phyloP scores from a whole-genome alignment of 2,329 filamentous ascomycete species.

The Aspergillus unguis region DNA sequence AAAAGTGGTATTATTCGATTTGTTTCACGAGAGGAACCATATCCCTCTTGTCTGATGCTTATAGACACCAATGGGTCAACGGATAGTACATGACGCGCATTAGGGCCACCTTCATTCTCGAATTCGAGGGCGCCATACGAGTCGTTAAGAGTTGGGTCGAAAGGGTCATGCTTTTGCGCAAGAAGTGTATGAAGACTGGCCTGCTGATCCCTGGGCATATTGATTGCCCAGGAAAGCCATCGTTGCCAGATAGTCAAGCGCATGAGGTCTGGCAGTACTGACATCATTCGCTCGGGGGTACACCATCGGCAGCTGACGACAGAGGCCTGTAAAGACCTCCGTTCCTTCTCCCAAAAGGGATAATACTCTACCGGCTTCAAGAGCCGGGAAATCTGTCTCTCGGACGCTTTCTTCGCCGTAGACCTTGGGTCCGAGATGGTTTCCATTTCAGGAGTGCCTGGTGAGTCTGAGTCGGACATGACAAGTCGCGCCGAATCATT shows the following conservation, averaged over 20 bases:
- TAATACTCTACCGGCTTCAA: slow-evolving; percentile 37
- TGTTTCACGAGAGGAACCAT: slow-evolving; percentile 5
- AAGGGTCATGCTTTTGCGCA: slow-evolving; percentile 13
- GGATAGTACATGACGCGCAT: slow-evolving; percentile 16
- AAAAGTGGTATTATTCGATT: slow-evolving; percentile 17
- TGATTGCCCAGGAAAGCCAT: slow-evolving; percentile 29
- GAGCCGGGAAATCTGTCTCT: slow-evolving; percentile 25
- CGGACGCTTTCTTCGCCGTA: not conserved
- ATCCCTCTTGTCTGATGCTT: slow-evolving; percentile 14
- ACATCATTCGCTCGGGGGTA: slow-evolving; percentile 33
- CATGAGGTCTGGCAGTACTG: slow-evolving; percentile 34
- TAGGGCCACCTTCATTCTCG: not conserved
- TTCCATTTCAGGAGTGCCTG: slow-evolving; percentile 1
- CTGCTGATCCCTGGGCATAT: slow-evolving; percentile 20
- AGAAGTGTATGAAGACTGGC: slow-evolving; percentile 22
- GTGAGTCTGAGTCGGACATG: not conserved
- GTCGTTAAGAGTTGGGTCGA: not conserved
- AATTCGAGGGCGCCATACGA: slow-evolving; percentile 16
- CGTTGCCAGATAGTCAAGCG: slow-evolving; percentile 32
- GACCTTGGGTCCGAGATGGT: not conserved
- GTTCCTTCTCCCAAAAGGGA: slow-evolving; percentile 26
- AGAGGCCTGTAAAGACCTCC: slow-evolving; percentile 31
- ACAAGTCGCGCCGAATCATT: slow-evolving; percentile 16
- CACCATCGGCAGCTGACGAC: slow-evolving; percentile 42
- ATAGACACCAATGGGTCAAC: slow-evolving; percentile 21